These are phyloP conservation scores for Termitomyces sp. DNA, from an alignment of 768 basidiomycete species.

Conservation along the genomic window DNA sequence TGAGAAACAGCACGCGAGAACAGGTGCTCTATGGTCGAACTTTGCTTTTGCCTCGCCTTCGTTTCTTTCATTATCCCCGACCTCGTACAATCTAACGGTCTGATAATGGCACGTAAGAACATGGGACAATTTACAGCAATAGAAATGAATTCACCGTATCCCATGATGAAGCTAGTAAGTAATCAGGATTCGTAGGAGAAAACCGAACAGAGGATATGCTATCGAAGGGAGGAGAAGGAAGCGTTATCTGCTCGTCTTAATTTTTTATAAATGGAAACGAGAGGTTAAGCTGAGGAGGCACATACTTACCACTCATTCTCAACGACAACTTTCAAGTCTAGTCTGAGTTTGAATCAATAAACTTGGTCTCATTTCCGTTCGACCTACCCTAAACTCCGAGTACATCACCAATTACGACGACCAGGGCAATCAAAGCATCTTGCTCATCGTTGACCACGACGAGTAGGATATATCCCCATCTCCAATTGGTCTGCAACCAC, in stretches of 20 bases:
- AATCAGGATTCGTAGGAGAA: constrained; percentile 73
- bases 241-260: constrained; percentile 24
- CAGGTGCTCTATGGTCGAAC: constrained; percentile 84
- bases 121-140: neutral
- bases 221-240: constrained; percentile 76
- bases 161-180: constrained; percentile 86
- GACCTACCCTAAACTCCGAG: constrained; percentile 16
- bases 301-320: constrained; percentile 1
- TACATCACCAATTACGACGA: constrained; percentile 1
- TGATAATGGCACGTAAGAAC: constrained; percentile 10
- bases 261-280: neutral
- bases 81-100: constrained; percentile 48
- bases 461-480: neutral
- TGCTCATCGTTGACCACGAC: constrained; percentile 6
- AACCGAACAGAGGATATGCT: constrained; percentile 78
- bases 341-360: neutral
- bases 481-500: neutral
- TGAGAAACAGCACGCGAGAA: constrained; percentile 77
- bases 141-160: constrained; percentile 50
- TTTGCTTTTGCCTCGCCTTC: constrained; percentile 69
- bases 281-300: neutral
- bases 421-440: neutral
- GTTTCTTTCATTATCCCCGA: constrained; percentile 49
- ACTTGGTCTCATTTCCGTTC: neutral
- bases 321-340: neutral